Evolutionary conservation across 495 filamentous ascomycete genomes (phyloP).

Genomic region (Hypoxylon crocopeplum): DNA sequence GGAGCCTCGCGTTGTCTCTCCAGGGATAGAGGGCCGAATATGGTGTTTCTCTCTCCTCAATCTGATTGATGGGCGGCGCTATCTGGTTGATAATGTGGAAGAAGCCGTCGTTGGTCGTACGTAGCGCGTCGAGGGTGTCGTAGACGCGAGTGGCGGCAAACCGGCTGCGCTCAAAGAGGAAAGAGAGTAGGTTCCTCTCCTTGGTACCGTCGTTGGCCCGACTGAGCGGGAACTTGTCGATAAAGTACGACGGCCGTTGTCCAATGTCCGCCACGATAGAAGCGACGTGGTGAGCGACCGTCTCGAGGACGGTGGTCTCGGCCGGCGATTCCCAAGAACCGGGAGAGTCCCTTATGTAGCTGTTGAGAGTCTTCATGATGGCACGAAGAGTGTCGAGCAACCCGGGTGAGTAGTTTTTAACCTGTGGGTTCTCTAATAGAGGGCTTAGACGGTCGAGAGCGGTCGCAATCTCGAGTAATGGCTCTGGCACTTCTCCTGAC

Average conservation of each 20-base stretch:
- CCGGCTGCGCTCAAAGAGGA: constrained; percentile 9
- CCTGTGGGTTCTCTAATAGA: neutral
- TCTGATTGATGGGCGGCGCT: neutral
- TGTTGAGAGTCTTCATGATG: constrained; percentile 42
- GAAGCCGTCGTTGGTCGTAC: neutral
- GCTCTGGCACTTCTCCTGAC: neutral
- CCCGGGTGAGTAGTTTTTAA: constrained; percentile 17
- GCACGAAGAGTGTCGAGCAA: constrained; percentile 49
- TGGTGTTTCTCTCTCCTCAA: neutral
- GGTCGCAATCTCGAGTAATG: constrained; percentile 3
- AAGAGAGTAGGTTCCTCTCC: constrained; percentile 1
- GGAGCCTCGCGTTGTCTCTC: neutral
- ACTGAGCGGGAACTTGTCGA: neutral
- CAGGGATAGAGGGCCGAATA: neutral
- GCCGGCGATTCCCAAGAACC: constrained; percentile 3
- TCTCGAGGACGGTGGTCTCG: constrained; percentile 14
- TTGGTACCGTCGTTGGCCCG: constrained; percentile 10
- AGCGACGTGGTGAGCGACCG: constrained; percentile 7
- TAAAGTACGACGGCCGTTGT: neutral
- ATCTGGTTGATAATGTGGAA: neutral
- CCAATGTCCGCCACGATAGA: constrained; percentile 4
- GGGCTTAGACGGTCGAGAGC: neutral
- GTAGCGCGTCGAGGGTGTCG: neutral
- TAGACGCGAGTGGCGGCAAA: neutral
- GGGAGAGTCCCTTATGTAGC: constrained; percentile 6